Percentiles rank a stretch among this genome's conserved stretches.
phyloP scores from a whole-genome alignment of 306 rosid genomes.

The Cicer arietinum region DNA sequence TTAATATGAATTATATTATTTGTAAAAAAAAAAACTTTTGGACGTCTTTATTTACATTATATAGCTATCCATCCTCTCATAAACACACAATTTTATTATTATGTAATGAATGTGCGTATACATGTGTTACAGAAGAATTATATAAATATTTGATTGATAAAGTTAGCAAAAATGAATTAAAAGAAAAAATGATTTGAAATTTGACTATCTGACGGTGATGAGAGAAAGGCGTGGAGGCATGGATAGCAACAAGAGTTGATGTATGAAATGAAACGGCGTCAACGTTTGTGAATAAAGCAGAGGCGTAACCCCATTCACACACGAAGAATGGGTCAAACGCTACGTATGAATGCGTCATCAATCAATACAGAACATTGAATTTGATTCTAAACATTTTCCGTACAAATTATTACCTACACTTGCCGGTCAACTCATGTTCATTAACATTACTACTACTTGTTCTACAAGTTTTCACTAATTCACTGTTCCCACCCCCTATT shows the following conservation, averaged over 20 bases:
- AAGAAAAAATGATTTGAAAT: not conserved
- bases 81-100: too few relatives aligned
- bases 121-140: too few relatives aligned
- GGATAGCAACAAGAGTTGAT: not conserved
- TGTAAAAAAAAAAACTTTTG: too few relatives aligned
- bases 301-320: slow-evolving; percentile 55
- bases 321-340: slow-evolving; percentile 52
- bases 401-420: slow-evolving; percentile 60
- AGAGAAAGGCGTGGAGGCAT: not conserved
- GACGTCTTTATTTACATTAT: too few relatives aligned
- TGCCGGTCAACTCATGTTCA: slow-evolving; percentile 62
- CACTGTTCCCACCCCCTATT: not conserved
- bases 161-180: too few relatives aligned
- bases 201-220: not conserved
- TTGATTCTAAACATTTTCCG: slow-evolving; percentile 19
- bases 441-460: not conserved
- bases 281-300: not conserved
- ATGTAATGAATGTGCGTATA: too few relatives aligned
- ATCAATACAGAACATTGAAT: slow-evolving; percentile 41
- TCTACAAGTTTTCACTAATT: not conserved
- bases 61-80: too few relatives aligned
- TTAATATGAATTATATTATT: too few relatives aligned
- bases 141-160: too few relatives aligned
- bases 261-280: slow-evolving; percentile 9
- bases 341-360: slow-evolving; percentile 51